These are phyloP conservation scores for Acarospora socialis DNA, from an alignment of 2,329 filamentous ascomycete species.

Conservation along the genomic window DNA sequence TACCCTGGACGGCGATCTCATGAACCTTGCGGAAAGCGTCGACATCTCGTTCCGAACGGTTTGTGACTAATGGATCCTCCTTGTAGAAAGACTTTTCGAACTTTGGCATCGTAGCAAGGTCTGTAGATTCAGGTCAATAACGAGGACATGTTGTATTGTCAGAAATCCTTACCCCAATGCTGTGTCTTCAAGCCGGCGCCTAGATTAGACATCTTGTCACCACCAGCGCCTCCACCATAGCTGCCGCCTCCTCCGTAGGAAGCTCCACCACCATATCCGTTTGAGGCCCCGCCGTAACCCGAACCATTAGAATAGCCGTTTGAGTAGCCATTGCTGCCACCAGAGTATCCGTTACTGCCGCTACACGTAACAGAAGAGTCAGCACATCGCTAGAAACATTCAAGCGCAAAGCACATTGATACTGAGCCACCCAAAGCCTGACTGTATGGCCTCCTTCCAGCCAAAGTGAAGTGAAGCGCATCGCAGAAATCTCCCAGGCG, in stretches of 20 bases:
- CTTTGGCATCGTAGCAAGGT: constrained; percentile 67
- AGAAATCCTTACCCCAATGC: constrained; percentile 56
- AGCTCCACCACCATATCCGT: constrained; percentile 21
- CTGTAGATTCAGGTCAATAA: constrained; percentile 33
- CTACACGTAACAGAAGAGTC: too few species aligned
- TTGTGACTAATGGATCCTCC: constrained; percentile 67
- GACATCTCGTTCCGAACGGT: constrained; percentile 63
- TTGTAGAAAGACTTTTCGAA: constrained; percentile 99
- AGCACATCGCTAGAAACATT: too few species aligned
- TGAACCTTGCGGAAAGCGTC: constrained; percentile 77
- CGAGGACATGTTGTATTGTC: constrained; percentile 7
- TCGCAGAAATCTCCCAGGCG: too few species aligned
- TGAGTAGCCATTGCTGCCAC: constrained; percentile 24
- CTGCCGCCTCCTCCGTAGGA: constrained; percentile 24
- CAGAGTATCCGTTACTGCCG: constrained; percentile 37
- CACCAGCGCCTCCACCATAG: constrained; percentile 48
- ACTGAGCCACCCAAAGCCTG: too few species aligned
- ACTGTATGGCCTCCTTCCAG: too few species aligned
- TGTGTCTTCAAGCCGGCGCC: constrained; percentile 79
- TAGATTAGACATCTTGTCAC: constrained; percentile 88
- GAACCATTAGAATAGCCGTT: constrained; percentile 32
- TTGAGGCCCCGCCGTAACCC: constrained; percentile 18
- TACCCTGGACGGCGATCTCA: constrained; percentile 69
- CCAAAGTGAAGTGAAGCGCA: constrained; percentile 4
- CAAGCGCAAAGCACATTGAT: too few species aligned